A percentile compares a stretch with the other conserved stretches of the same genome.
phyloP scores from a whole-genome alignment of 2,329 filamentous ascomycete species.

The Chrysosporium keratinophilum region DNA sequence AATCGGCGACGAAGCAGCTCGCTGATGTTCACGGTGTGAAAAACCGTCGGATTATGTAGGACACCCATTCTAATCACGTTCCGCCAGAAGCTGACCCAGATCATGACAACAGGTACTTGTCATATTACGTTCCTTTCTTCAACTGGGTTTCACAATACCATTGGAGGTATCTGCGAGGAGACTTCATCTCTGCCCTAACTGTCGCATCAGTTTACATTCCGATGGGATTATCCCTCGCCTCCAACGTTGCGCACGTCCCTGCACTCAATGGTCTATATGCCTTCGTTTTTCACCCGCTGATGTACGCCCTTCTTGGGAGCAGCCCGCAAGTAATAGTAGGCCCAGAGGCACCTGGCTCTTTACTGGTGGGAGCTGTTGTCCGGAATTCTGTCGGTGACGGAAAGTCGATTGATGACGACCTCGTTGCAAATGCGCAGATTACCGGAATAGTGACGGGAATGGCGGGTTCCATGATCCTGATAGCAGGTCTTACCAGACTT shows the following conservation, averaged over 20 bases:
- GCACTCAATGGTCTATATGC: constrained; percentile 90
- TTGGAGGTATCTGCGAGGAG: constrained; percentile 70
- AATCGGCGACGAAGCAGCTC: constrained; percentile 61
- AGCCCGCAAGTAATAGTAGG: constrained; percentile 90
- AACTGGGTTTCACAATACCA: constrained; percentile 86
- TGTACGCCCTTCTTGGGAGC: constrained; percentile 85
- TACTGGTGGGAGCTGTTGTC: constrained; percentile 80
- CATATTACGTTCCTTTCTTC: constrained; percentile 85
- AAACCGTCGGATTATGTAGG: constrained; percentile 63
- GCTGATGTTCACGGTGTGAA: constrained; percentile 64
- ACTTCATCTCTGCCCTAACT: constrained; percentile 81
- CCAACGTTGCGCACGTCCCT: constrained; percentile 84
- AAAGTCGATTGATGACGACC: constrained; percentile 53
- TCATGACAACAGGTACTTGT: constrained; percentile 57
- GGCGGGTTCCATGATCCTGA: constrained; percentile 77
- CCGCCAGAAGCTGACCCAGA: neutral
- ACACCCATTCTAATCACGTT: constrained; percentile 9
- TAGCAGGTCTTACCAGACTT: constrained; percentile 71
- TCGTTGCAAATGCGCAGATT: constrained; percentile 65
- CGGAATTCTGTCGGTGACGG: constrained; percentile 64
- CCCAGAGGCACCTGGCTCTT: constrained; percentile 84
- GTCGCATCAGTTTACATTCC: constrained; percentile 98
- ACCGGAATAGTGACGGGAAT: constrained; percentile 82
- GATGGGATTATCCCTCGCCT: constrained; percentile 86
- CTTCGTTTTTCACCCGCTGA: constrained; percentile 82